phyloP scores from a whole-genome alignment of 176 grass and related monocot species.

The Phragmites australis region DNA sequence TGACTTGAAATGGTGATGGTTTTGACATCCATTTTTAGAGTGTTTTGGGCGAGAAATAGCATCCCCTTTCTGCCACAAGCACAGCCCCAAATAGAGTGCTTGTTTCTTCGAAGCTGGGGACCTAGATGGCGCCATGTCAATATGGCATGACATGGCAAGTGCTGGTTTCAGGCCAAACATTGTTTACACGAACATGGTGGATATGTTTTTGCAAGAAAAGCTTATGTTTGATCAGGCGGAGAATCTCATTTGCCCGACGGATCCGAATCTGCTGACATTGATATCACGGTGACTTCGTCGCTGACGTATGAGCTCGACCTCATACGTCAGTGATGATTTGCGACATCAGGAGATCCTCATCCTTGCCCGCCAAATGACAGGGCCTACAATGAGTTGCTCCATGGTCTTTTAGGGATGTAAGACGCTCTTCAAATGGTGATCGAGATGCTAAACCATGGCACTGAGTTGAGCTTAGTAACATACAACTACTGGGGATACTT shows the following conservation, averaged over 20 bases:
- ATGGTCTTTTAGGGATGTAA: conserved; percentile 68
- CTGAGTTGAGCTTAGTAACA: conserved; percentile 39
- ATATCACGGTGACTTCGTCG: too few species aligned
- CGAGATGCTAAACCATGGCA: conserved; percentile 54
- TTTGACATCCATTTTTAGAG: background rate
- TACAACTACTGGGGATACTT: too few species aligned
- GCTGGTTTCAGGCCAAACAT: conserved; percentile 77
- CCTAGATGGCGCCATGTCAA: conserved; percentile 53
- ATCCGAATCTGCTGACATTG: too few species aligned
- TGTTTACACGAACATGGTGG: conserved; percentile 80
- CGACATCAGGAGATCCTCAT: too few species aligned
- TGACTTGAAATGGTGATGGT: conserved; percentile 18
- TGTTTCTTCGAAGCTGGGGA: too few species aligned
- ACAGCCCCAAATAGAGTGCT: background rate
- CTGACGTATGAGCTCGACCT: too few species aligned
- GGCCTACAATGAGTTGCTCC: conserved; percentile 74
- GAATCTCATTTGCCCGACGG: conserved; percentile 65
- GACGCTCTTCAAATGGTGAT: conserved; percentile 53
- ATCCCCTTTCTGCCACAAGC: background rate
- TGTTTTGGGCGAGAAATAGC: background rate
- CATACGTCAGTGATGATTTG: too few species aligned
- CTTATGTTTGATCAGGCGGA: conserved; percentile 78
- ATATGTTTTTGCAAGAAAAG: conserved; percentile 69
- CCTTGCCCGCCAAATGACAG: conserved; percentile 57
- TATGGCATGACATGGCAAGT: conserved; percentile 70